Evolutionary conservation across 352 stramenopile genomes (phyloP).

Genomic region (Phytophthora sp.): DNA sequence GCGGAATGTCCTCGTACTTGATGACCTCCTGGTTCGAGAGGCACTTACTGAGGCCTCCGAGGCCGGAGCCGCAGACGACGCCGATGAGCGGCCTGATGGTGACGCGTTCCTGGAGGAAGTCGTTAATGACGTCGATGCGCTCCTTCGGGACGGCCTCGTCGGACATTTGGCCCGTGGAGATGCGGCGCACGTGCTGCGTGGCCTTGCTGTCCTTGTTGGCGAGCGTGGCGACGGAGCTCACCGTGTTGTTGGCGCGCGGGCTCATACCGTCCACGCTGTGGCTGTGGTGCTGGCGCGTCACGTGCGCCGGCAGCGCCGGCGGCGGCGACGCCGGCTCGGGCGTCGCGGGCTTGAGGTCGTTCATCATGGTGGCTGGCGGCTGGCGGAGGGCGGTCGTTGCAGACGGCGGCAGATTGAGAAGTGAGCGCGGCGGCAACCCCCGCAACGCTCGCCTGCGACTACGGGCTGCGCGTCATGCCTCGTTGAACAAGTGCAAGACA

Average conservation of each 20-base stretch:
- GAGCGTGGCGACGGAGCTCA: conserved; percentile 18
- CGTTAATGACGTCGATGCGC: conserved; percentile 81
- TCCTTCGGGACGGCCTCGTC: conserved; percentile 70
- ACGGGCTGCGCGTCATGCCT: not conserved
- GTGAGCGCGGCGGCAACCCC: conserved; percentile 5
- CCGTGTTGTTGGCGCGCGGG: conserved; percentile 5
- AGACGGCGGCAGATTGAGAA: conserved; percentile 16
- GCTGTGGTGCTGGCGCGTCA: conserved; percentile 47
- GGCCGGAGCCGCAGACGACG: conserved; percentile 95
- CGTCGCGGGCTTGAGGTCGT: conserved; percentile 29
- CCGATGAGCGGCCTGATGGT: conserved; percentile 64
- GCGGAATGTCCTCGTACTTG: conserved; percentile 94
- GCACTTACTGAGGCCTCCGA: conserved; percentile 92
- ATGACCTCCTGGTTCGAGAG: conserved; percentile 91
- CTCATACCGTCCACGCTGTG: conserved; percentile 49
- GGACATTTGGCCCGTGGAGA: conserved; percentile 67
- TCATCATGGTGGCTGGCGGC: conserved; percentile 31
- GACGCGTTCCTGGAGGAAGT: conserved; percentile 66
- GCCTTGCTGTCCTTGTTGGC: conserved; percentile 9
- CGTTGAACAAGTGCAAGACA: too few relatives aligned
- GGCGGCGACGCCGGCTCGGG: not conserved
- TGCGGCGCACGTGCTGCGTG: conserved; percentile 38
- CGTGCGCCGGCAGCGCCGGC: conserved; percentile 18
- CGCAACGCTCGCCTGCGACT: not conserved
- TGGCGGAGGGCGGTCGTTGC: not conserved